Conservation (phyloP, 1,284 basidiomycete genomes). For the Pyrrhoderma lamaoense region DNA sequence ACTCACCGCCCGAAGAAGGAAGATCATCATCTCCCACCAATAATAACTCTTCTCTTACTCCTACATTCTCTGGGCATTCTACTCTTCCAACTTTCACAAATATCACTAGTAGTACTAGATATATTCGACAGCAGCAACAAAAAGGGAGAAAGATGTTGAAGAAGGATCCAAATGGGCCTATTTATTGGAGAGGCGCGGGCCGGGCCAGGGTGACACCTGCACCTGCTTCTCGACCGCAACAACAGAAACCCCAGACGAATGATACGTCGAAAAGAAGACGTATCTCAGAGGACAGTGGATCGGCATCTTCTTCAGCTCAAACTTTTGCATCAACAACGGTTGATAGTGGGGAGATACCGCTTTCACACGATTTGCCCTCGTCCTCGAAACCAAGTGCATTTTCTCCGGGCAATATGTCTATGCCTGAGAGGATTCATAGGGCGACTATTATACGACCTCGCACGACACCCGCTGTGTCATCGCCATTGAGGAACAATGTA, state of each 20-base stretch:
- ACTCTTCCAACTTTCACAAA: constrained; percentile 16
- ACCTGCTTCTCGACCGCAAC: constrained; percentile 39
- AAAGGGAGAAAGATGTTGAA: neutral
- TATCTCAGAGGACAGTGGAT: neutral
- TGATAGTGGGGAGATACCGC: neutral
- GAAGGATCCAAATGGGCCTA: constrained; percentile 12
- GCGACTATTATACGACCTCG: neutral
- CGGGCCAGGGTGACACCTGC: neutral
- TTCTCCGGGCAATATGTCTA: neutral
- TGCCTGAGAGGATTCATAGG: neutral
- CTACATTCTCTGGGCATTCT: constrained; percentile 1
- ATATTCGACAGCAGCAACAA: neutral
- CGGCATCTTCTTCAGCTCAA: neutral
- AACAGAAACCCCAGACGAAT: constrained; percentile 22
- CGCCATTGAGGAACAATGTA: constrained; percentile 56
- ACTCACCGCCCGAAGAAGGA: neutral
- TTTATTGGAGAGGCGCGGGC: constrained; percentile 12
- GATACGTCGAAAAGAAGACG: constrained; percentile 12
- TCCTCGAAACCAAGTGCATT: neutral
- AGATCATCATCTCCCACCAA: neutral
- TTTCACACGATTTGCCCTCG: constrained; percentile 3
- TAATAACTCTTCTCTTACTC: no score
- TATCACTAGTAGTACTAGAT: constrained; percentile 1
- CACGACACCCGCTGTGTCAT: constrained; percentile 54
- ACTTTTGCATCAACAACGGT: no score